phyloP scores from a whole-genome alignment of 164 flowering plant genomes.

The Tinospora cordifolia region DNA sequence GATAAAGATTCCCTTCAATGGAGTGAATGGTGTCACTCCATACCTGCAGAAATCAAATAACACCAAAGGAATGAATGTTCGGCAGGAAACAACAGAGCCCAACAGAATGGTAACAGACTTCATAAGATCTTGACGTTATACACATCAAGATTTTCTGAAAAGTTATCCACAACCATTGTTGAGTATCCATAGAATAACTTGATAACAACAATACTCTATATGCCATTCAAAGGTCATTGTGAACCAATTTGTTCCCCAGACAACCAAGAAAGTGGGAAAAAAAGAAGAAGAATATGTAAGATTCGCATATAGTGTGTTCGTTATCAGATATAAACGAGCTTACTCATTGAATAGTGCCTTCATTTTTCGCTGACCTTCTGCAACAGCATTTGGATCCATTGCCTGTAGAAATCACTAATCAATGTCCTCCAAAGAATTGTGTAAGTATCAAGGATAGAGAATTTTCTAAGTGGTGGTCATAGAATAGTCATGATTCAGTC shows the following conservation, averaged over 20 bases:
- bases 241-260: too few relatives aligned
- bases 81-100: not conserved
- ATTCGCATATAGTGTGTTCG: not conserved
- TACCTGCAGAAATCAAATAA: constrained; percentile 38
- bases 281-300: not conserved
- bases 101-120: not conserved
- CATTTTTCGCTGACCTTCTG: constrained; percentile 49
- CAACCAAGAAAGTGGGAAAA: too few relatives aligned
- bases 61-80: not conserved
- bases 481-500: not conserved
- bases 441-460: not conserved
- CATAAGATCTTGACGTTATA: not conserved
- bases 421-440: not conserved
- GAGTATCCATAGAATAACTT: too few relatives aligned
- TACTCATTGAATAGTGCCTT: constrained; percentile 56
- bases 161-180: not conserved
- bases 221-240: too few relatives aligned
- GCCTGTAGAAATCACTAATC: constrained; percentile 27
- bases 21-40: constrained; percentile 74
- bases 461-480: not conserved
- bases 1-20: constrained; percentile 72
- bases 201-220: too few relatives aligned
- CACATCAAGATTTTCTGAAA: not conserved
- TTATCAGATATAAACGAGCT: constrained; percentile 20
- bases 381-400: constrained; percentile 44